Evolutionary conservation across 495 filamentous ascomycete genomes (phyloP).

Genomic region (Aspergillus panamensis): DNA sequence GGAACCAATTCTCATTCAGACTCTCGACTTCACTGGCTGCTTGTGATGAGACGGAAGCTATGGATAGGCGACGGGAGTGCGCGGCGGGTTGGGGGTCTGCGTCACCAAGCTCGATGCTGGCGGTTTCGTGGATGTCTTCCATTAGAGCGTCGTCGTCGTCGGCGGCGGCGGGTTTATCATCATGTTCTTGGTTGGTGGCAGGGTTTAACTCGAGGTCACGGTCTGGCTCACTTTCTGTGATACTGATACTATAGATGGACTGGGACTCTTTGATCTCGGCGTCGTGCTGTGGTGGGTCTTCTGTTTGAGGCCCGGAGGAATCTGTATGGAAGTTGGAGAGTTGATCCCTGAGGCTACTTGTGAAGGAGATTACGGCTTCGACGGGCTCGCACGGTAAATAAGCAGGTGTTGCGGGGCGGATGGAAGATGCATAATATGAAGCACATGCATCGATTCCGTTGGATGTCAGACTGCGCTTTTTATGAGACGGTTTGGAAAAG

Average conservation of each 20-base stretch:
- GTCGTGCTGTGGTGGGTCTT: background rate
- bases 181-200: background rate
- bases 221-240: constrained; percentile 17
- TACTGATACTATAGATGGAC: background rate
- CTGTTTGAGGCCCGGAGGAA: constrained; percentile 21
- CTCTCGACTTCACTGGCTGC: constrained; percentile 9
- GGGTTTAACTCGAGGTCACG: background rate
- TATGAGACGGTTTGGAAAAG: constrained; percentile 30
- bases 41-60: background rate
- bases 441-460: constrained; percentile 30
- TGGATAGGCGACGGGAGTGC: background rate
- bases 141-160: constrained; percentile 20
- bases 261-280: background rate
- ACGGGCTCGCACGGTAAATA: background rate
- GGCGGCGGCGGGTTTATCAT: background rate
- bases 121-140: constrained; percentile 34
- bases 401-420: background rate
- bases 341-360: constrained; percentile 29
- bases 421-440: constrained; percentile 20
- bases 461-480: constrained; percentile 36
- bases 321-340: constrained; percentile 30
- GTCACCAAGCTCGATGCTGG: constrained; percentile 44
- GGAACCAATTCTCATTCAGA: constrained; percentile 36
- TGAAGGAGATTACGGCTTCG: constrained; percentile 25
- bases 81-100: constrained; percentile 13